Evolutionary conservation across 148 eudicot genomes (phyloP).

Genomic region (Chenopodium formosanum): DNA sequence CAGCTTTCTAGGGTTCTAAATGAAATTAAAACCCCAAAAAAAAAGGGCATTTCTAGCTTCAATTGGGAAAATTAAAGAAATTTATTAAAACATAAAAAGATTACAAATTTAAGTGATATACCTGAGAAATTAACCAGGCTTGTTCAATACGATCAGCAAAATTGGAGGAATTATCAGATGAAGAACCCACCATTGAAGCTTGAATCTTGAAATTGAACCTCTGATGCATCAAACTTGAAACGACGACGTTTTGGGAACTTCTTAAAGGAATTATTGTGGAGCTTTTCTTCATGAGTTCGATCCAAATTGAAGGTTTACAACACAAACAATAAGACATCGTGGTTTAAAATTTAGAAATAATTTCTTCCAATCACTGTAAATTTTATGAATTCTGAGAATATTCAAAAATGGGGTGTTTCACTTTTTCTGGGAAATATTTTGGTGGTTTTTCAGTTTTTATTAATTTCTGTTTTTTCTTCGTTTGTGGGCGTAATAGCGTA

Average conservation of each 20-base stretch:
- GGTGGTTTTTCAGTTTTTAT: not conserved
- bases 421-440: not conserved
- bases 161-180: constrained; percentile 52
- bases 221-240: constrained; percentile 5
- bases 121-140: constrained; percentile 84
- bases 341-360: not conserved
- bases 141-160: constrained; percentile 70
- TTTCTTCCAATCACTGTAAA: not conserved
- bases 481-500: not conserved
- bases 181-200: constrained; percentile 59
- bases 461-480: not conserved
- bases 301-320: constrained; percentile 23
- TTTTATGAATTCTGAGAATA: not conserved
- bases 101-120: constrained; percentile 4
- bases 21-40: not conserved
- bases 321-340: constrained; percentile 28
- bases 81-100: not conserved
- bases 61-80: not conserved
- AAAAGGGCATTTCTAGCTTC: not conserved
- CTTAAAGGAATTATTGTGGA: not conserved
- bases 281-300: constrained; percentile 7
- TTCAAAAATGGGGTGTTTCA: not conserved
- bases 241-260: constrained; percentile 20
- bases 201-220: constrained; percentile 32
- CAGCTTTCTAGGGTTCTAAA: not conserved